Evolutionary conservation across 257 asterid genomes (phyloP).

Genomic region (Solanum piurae): DNA sequence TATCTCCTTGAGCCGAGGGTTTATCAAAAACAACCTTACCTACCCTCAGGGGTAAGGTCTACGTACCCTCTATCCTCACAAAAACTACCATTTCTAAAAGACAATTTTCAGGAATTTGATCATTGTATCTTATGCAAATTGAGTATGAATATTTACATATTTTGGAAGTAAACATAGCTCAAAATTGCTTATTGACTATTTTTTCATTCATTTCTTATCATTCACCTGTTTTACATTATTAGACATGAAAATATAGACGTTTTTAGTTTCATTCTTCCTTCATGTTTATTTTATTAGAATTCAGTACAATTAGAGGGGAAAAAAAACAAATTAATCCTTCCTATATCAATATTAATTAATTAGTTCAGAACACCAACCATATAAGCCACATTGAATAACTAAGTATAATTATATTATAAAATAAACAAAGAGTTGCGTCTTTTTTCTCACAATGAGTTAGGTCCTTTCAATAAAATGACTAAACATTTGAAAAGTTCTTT

Average conservation of each 20-base stretch:
- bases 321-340: background rate
- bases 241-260: background rate
- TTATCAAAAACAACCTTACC: background rate
- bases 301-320: background rate
- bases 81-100: background rate
- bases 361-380: background rate
- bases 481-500: background rate
- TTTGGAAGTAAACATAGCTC: background rate
- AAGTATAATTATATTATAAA: background rate
- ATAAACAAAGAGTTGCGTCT: background rate
- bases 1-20: background rate
- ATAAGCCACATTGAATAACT: background rate
- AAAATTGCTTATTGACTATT: background rate
- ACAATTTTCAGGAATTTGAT: background rate
- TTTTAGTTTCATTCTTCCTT: background rate
- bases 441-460: background rate
- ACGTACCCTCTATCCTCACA: background rate
- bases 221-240: background rate
- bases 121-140: background rate
- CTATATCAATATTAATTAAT: background rate
- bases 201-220: background rate
- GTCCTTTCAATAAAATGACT: background rate
- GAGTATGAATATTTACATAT: background rate
- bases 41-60: background rate
- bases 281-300: background rate